These are phyloP conservation scores for Heracleum sosnowskyi DNA, from an alignment of 129 eudicot genomes.

Conservation along the genomic window DNA sequence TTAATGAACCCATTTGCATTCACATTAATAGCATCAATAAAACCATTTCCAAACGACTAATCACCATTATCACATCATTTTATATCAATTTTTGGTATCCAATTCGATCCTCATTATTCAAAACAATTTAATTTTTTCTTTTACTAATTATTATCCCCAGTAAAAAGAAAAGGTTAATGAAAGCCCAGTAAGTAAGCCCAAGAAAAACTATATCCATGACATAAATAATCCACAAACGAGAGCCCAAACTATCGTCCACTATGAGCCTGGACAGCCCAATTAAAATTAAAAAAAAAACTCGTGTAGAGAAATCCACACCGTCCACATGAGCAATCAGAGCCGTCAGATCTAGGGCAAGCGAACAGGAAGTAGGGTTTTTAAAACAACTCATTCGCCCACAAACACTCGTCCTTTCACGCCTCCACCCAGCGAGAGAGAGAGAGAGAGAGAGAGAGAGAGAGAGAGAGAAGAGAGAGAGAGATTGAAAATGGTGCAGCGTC, in stretches of 20 bases:
- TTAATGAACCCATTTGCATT: too few relatives aligned
- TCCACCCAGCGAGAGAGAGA: constrained; percentile 3
- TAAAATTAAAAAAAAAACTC: neutral
- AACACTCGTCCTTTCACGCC: constrained; percentile 10
- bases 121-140: too few relatives aligned
- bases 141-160: too few relatives aligned
- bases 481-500: constrained; percentile 69
- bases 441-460: constrained; percentile 12
- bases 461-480: constrained; percentile 5
- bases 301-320: constrained; percentile 16
- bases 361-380: constrained; percentile 22
- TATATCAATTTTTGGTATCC: too few relatives aligned
- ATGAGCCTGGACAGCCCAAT: neutral
- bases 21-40: too few relatives aligned
- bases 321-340: constrained; percentile 14
- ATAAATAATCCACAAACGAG: neutral
- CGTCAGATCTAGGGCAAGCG: constrained; percentile 46
- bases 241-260: too few relatives aligned
- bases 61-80: too few relatives aligned
- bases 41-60: too few relatives aligned
- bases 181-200: neutral
- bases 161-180: too few relatives aligned
- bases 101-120: too few relatives aligned
- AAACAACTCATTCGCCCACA: constrained; percentile 1
- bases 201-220: too few relatives aligned